phyloP scores from a whole-genome alignment of 306 rosid genomes.

The Prosopis cineraria region DNA sequence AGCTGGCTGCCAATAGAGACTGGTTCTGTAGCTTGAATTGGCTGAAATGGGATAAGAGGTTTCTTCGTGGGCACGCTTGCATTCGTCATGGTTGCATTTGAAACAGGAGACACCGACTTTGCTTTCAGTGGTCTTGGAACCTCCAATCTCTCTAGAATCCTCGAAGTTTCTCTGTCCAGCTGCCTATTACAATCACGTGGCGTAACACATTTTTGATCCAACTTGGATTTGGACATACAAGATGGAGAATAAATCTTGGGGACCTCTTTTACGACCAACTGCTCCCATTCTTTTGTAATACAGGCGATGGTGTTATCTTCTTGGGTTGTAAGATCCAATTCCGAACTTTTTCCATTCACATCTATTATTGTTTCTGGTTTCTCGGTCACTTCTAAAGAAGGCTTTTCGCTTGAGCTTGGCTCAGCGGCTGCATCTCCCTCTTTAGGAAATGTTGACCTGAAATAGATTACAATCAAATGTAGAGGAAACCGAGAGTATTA shows the following conservation, averaged over 20 bases:
- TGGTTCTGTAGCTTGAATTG: conserved; percentile 46
- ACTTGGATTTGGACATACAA: conserved; percentile 45
- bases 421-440: conserved; percentile 43
- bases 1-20: conserved; percentile 50
- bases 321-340: conserved; percentile 30
- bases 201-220: conserved; percentile 43
- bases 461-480: conserved; percentile 29
- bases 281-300: conserved; percentile 78
- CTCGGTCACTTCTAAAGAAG: conserved; percentile 32
- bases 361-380: conserved; percentile 34
- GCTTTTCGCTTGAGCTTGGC: conserved; percentile 42
- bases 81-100: conserved; percentile 37
- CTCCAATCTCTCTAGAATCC: conserved; percentile 86
- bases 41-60: conserved; percentile 50
- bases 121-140: conserved; percentile 63
- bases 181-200: conserved; percentile 49
- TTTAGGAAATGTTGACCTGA: conserved; percentile 53
- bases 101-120: conserved; percentile 43
- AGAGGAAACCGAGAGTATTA: conserved; percentile 23
- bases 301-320: conserved; percentile 49
- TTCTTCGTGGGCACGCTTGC: conserved; percentile 41
- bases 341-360: conserved; percentile 26
- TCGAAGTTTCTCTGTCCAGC: conserved; percentile 63
- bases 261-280: conserved; percentile 62
- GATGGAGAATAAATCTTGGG: conserved; percentile 52